phyloP scores from a whole-genome alignment of 371 early-diverging fungal genomes.

The Choanephora cucurbitarum region DNA sequence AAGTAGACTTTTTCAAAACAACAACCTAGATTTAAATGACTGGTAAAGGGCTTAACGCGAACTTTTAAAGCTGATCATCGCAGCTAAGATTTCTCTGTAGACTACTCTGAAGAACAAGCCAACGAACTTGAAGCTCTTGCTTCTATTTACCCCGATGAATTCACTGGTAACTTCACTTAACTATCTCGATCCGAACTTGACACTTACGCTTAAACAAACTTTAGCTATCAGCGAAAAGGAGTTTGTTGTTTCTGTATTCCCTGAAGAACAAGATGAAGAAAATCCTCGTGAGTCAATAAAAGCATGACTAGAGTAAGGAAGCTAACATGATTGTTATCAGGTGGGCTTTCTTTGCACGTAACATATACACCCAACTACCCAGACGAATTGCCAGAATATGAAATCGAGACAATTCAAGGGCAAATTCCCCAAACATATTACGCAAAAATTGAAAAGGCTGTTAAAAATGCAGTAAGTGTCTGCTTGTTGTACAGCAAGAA shows the following conservation, averaged over 20 bases:
- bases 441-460: conserved; percentile 44
- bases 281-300: conserved; percentile 44
- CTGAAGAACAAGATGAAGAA: conserved; percentile 62
- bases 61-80: too few relatives aligned
- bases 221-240: conserved; percentile 40
- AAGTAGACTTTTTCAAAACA: too few relatives aligned
- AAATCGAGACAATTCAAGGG: conserved; percentile 58
- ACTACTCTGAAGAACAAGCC: conserved; percentile 77
- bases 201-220: not conserved
- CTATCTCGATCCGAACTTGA: not conserved
- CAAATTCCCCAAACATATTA: conserved; percentile 48
- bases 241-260: conserved; percentile 52
- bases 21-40: too few relatives aligned
- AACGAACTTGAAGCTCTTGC: conserved; percentile 91
- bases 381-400: conserved; percentile 76
- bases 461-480: conserved; percentile 52
- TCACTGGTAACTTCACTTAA: conserved; percentile 56
- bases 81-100: conserved; percentile 31
- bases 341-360: conserved; percentile 61
- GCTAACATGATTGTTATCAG: conserved; percentile 24
- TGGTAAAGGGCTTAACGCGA: too few relatives aligned
- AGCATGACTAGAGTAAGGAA: not conserved
- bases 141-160: conserved; percentile 93
- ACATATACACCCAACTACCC: conserved; percentile 88
- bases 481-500: too few relatives aligned